phyloP scores from a whole-genome alignment of 2,329 filamentous ascomycete species.

The Aspergillus transmontanensis region DNA sequence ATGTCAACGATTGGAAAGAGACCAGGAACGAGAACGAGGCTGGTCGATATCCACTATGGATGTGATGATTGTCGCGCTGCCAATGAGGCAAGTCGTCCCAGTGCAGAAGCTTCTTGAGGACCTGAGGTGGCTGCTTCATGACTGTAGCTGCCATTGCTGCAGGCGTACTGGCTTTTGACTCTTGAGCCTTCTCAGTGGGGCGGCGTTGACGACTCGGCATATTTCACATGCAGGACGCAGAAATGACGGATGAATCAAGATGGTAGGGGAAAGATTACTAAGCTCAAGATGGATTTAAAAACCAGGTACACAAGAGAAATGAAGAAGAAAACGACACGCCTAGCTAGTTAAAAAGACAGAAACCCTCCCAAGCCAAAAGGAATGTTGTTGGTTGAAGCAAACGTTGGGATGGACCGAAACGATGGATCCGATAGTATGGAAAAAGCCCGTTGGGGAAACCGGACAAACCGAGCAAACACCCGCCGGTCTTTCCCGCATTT shows the following conservation, averaged over 20 bases:
- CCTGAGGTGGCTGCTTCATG: conserved; percentile 31
- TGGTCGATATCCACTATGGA: conserved; percentile 66
- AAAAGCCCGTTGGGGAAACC: conserved; percentile 23
- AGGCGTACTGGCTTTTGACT: conserved; percentile 26
- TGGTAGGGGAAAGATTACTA: neutral
- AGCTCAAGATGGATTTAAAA: neutral
- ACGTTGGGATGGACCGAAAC: conserved; percentile 4
- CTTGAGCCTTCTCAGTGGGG: conserved; percentile 24
- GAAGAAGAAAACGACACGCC: neutral
- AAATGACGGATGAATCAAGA: conserved; percentile 4
- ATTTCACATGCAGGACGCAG: conserved; percentile 23
- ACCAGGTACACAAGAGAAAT: neutral
- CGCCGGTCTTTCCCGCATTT: neutral
- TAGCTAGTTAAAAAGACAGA: neutral
- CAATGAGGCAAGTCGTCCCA: conserved; percentile 57
- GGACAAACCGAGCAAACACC: conserved; percentile 18
- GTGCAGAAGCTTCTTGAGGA: conserved; percentile 44
- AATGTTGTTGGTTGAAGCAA: neutral
- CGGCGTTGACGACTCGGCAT: conserved; percentile 38
- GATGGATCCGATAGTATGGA: neutral
- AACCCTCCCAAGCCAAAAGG: neutral
- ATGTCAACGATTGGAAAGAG: conserved; percentile 61
- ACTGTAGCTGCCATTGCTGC: conserved; percentile 27
- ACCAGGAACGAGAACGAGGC: conserved; percentile 62
- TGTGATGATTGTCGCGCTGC: conserved; percentile 70